These are phyloP conservation scores for Kernera saxatilis DNA, from an alignment of 345 rosid species.

Conservation along the genomic window DNA sequence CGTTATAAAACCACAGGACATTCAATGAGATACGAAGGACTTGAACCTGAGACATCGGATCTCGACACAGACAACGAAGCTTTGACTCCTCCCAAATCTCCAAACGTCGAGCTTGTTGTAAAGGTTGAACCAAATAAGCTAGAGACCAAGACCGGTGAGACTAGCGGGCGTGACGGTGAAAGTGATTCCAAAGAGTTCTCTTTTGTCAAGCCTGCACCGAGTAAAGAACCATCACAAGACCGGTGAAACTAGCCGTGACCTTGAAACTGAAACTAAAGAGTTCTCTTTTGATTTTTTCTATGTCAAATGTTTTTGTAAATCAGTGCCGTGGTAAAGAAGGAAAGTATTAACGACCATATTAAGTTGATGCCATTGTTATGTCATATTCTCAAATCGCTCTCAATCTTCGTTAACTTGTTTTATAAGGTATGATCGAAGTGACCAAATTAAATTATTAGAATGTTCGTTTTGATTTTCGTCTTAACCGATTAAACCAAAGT, in stretches of 20 bases:
- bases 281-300: constrained; percentile 63
- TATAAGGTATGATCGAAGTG: neutral
- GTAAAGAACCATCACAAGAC: constrained; percentile 35
- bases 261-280: constrained; percentile 30
- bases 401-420: too few relatives aligned
- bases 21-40: constrained; percentile 49
- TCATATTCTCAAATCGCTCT: neutral
- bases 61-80: constrained; percentile 49
- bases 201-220: constrained; percentile 45
- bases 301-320: constrained; percentile 13
- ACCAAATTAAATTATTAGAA: neutral
- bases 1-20: constrained; percentile 84
- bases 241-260: constrained; percentile 24
- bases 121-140: constrained; percentile 35
- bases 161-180: constrained; percentile 21
- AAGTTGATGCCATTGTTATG: neutral
- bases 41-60: constrained; percentile 52
- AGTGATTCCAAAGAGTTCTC: constrained; percentile 56
- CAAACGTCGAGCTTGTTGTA: constrained; percentile 31
- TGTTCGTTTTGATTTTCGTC: too few relatives aligned
- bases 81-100: constrained; percentile 48
- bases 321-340: neutral
- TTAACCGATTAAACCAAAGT: too few relatives aligned
- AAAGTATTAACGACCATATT: neutral
- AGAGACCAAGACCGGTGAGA: constrained; percentile 29